phyloP scores from a whole-genome alignment of 768 basidiomycete species.

The Mycena vulgaris region DNA sequence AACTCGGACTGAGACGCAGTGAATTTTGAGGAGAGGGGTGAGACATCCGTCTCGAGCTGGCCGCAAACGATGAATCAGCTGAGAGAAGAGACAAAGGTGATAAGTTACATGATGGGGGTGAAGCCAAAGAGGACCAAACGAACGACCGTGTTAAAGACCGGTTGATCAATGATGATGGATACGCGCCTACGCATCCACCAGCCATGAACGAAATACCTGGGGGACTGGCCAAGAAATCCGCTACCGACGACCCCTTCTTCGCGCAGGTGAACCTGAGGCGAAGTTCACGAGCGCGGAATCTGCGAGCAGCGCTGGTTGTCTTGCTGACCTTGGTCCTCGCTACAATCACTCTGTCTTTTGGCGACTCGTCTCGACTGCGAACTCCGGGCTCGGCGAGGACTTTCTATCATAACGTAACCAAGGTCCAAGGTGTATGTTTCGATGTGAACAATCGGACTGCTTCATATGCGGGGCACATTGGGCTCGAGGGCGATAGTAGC shows the following conservation, averaged over 20 bases:
- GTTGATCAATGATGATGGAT: too few species aligned
- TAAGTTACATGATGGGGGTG: too few species aligned
- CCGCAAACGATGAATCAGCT: too few species aligned
- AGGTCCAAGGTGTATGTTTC: background rate
- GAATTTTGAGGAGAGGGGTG: too few species aligned
- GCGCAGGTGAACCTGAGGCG: background rate
- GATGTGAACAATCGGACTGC: conserved; percentile 1
- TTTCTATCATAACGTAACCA: conserved; percentile 7
- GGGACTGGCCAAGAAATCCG: background rate
- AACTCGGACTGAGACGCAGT: too few species aligned
- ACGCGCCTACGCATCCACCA: background rate
- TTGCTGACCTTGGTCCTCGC: background rate
- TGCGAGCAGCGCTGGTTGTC: background rate
- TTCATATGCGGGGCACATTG: conserved; percentile 49
- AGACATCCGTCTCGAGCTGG: too few species aligned
- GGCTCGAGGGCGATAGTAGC: conserved; percentile 46
- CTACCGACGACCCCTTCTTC: background rate
- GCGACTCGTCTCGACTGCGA: too few species aligned
- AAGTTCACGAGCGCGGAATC: background rate
- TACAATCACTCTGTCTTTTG: background rate
- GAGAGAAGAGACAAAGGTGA: too few species aligned
- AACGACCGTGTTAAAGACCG: too few species aligned
- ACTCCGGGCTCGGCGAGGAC: background rate
- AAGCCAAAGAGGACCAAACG: too few species aligned
- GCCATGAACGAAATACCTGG: background rate